Evolutionary conservation across 2,329 filamentous ascomycete genomes (phyloP), one percentile per base, ranked within the genome.

Genomic region (Sarocladium kiliense): DNA sequence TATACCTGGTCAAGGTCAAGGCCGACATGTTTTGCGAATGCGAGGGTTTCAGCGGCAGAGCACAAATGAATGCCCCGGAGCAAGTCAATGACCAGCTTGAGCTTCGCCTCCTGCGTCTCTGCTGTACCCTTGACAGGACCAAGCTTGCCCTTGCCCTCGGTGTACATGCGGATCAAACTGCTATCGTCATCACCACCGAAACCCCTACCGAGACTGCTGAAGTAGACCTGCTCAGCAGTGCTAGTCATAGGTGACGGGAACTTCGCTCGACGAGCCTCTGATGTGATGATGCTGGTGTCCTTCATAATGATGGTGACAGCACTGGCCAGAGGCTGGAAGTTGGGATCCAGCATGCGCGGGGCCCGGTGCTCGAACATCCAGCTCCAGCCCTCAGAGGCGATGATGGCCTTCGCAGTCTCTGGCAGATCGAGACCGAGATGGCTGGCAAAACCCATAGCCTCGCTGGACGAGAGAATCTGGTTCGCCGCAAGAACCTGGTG

Each of bases 241-340:
- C 77, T 78, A 55, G 79, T 81, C 64, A 89, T 78, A 0, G 82
- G 82, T 1, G 78, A 78, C 0, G 83, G 77, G 65, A 86, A 88
- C 26, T 74, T 72, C 54, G 74, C 69, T 41, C 80, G 72, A 19
- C 84, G 74, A 1, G 84, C 84, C 56, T 83, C 84, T 25, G 81
- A 79, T 1, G 85, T 88, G 65, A 89, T 87, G 68, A 89, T 89
- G 51, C 80, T 77, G 64, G 74, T 72, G 65, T 85, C 82, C 68
- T 85, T 85, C 34, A 81, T 60, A 58, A 85, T 84, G 59, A 85
- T 85, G 27, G 76, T 78, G 50, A 83, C 63, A 2, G 82, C 82
- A 63, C 81, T 84, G 16, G 79, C 80, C 34, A 84, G 66, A 0
- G 82, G 81, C 58, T 76, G 70, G 66, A 75, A 80, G 41, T 77